Conservation (phyloP, 2,329 filamentous ascomycete genomes). For the Camptophora hylomeconis region DNA sequence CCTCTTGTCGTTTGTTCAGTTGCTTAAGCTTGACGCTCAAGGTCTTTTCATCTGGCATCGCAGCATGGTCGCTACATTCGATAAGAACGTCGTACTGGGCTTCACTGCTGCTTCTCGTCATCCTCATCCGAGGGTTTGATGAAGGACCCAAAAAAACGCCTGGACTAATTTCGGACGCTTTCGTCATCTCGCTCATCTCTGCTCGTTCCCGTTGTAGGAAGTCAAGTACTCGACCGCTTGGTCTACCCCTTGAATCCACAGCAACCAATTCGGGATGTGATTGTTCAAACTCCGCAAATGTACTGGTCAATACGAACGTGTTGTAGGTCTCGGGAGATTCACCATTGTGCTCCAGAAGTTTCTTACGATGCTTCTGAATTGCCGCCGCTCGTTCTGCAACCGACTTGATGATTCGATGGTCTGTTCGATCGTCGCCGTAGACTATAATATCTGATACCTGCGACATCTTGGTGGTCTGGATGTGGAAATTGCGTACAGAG, state of each 20-base stretch:
- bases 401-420: conserved; percentile 52
- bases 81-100: conserved; percentile 67
- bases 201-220: conserved; percentile 78
- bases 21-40: conserved; percentile 51
- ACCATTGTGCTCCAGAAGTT: conserved; percentile 45
- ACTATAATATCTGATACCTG: conserved; percentile 84
- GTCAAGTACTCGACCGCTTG: conserved; percentile 70
- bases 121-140: conserved; percentile 50
- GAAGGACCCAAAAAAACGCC: conserved; percentile 89
- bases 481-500: conserved; percentile 93
- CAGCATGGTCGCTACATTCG: conserved; percentile 76
- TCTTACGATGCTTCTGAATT: conserved; percentile 65
- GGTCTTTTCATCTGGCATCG: conserved; percentile 55
- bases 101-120: conserved; percentile 29
- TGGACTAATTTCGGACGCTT: conserved; percentile 70
- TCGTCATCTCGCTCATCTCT: conserved; percentile 92
- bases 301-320: conserved; percentile 62
- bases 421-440: conserved; percentile 61
- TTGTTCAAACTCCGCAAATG: conserved; percentile 52
- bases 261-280: conserved; percentile 59
- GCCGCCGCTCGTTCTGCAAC: conserved; percentile 51
- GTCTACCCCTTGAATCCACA: conserved; percentile 55
- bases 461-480: conserved; percentile 79
- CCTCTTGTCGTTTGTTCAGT: conserved; percentile 24
- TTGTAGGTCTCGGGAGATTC: conserved; percentile 56